Percentiles rank a stretch among this genome's conserved stretches.
These are phyloP conservation scores for Colletotrichum tropicale DNA, from an alignment of 2,329 filamentous ascomycete species.

Conservation along the genomic window DNA sequence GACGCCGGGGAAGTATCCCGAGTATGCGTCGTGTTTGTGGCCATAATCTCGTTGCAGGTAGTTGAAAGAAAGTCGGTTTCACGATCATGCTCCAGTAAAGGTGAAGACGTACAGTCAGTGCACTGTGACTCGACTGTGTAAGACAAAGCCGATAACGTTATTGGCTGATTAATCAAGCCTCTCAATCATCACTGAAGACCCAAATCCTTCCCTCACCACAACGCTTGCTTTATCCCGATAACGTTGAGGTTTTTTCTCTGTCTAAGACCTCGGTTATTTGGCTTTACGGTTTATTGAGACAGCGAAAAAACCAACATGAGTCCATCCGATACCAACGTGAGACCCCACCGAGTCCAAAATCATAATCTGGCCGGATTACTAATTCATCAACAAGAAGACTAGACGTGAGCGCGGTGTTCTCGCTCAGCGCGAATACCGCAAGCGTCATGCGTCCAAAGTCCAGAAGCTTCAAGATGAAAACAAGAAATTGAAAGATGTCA, in stretches of 20 bases:
- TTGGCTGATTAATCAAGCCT: not conserved
- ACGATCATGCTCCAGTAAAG: not conserved
- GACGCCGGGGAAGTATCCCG: not conserved
- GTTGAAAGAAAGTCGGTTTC: not conserved
- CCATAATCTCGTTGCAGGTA: not conserved
- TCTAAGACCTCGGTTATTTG: not conserved
- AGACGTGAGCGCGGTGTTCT: constrained; percentile 23
- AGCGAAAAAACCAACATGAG: not conserved
- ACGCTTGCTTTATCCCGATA: not conserved
- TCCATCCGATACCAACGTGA: not conserved
- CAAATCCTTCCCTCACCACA: not conserved
- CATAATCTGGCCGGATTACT: not conserved
- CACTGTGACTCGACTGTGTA: not conserved
- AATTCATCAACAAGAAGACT: not conserved
- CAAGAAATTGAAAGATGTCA: constrained; percentile 7
- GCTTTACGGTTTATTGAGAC: accelerated
- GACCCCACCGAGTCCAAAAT: not conserved
- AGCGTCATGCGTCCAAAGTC: constrained; percentile 24
- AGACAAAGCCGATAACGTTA: not conserved
- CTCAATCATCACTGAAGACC: not conserved
- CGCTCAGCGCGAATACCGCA: constrained; percentile 26
- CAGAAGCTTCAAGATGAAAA: constrained; percentile 24
- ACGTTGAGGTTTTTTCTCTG: not conserved
- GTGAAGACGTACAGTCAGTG: not conserved
- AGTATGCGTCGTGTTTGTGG: constrained; percentile 3